Evolutionary conservation across 1,284 basidiomycete genomes (phyloP).

Genomic region (Fistulinella staudtii): DNA sequence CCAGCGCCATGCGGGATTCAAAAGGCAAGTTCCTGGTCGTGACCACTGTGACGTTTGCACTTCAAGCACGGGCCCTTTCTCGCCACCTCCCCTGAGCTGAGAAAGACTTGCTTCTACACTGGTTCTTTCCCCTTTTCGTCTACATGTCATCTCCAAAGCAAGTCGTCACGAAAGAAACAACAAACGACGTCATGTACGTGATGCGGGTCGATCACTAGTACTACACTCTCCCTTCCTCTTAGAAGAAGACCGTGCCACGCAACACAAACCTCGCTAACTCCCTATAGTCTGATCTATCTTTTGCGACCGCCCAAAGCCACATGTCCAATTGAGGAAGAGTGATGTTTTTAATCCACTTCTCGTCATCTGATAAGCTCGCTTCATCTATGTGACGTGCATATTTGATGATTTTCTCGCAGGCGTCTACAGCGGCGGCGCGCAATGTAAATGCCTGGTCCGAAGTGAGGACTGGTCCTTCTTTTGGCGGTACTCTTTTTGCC

Average conservation of each 20-base stretch:
- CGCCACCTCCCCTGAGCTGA: constrained; percentile 3
- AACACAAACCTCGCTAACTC: constrained; percentile 60
- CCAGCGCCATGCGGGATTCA: constrained; percentile 13
- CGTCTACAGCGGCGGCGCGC: constrained; percentile 76
- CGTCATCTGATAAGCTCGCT: constrained; percentile 27
- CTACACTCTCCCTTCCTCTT: constrained; percentile 3
- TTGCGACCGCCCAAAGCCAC: constrained; percentile 77
- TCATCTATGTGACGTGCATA: constrained; percentile 45
- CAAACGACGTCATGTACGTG: constrained; percentile 5
- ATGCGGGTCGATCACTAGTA: constrained; percentile 1
- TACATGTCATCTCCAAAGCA: constrained; percentile 3
- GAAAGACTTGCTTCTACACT: constrained; percentile 9
- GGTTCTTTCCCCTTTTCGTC: constrained; percentile 1
- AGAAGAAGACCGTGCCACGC: constrained; percentile 64
- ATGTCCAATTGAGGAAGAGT: constrained; percentile 60
- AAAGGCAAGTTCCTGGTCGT: constrained; percentile 4
- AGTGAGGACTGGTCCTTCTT: constrained; percentile 63
- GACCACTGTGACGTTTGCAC: constrained; percentile 12
- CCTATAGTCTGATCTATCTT: constrained; percentile 68
- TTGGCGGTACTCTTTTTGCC: constrained; percentile 32
- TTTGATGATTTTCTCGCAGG: constrained; percentile 64
- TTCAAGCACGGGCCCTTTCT: constrained; percentile 5
- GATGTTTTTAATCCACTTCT: constrained; percentile 54
- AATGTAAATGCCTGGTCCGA: constrained; percentile 66
- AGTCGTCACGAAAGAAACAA: background rate